Conservation (phyloP, 1,284 basidiomycete species). For the Trichosporon coremiiforme region DNA sequence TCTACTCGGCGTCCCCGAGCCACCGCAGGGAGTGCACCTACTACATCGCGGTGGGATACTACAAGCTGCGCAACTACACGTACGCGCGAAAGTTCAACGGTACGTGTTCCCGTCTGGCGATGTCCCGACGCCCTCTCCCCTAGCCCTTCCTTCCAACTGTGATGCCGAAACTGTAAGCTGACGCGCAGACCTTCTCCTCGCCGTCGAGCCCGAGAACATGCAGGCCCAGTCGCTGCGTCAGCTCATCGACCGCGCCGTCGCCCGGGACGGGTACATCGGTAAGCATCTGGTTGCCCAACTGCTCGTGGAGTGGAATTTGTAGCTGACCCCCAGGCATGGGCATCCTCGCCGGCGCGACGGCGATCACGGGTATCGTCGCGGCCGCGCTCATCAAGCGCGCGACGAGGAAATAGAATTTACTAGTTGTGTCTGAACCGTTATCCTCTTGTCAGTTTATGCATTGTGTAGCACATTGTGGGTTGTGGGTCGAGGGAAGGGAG, state of each 20-base stretch:
- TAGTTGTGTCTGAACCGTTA: neutral
- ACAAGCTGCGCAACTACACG: slow-evolving; percentile 94
- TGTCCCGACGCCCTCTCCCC: no score
- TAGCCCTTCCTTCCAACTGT: no score
- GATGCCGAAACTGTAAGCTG: neutral
- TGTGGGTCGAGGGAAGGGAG: no score
- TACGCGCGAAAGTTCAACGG: slow-evolving; percentile 93
- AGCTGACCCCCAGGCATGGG: slow-evolving; percentile 71
- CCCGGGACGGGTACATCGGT: slow-evolving; percentile 63
- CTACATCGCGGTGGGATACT: slow-evolving; percentile 94
- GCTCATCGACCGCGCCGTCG: slow-evolving; percentile 84
- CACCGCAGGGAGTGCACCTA: slow-evolving; percentile 94
- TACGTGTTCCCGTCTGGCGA: slow-evolving; percentile 55
- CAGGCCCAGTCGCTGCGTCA: slow-evolving; percentile 84
- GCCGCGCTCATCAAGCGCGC: slow-evolving; percentile 84
- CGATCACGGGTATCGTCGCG: slow-evolving; percentile 77
- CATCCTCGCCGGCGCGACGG: slow-evolving; percentile 83
- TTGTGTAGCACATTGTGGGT: slow-evolving; percentile 18
- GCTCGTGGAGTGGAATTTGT: neutral
- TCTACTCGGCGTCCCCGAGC: slow-evolving; percentile 84
- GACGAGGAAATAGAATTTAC: slow-evolving; percentile 56
- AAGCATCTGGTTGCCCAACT: slow-evolving; percentile 57
- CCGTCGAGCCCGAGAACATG: slow-evolving; percentile 91
- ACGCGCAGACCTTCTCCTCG: slow-evolving; percentile 73
- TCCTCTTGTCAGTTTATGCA: slow-evolving; percentile 11